Conservation (phyloP, 176 grass and related monocot species). For the Ananas comosus region DNA sequence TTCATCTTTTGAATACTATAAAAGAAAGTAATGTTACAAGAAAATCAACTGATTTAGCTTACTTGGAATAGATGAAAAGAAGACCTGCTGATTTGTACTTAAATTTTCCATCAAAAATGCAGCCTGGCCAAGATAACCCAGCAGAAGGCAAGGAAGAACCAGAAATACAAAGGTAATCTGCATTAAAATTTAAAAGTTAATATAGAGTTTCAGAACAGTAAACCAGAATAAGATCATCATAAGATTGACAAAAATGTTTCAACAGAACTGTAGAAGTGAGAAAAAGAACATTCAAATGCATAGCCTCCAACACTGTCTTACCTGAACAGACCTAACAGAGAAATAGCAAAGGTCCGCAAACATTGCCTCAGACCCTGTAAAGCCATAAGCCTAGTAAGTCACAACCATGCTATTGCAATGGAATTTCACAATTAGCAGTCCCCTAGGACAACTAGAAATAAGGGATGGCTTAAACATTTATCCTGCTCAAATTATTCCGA, state of each 20-base stretch:
- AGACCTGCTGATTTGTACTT: conserved; percentile 72
- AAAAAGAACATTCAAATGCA: conserved; percentile 22
- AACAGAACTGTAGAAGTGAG: conserved; percentile 16
- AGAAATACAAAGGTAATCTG: conserved; percentile 93
- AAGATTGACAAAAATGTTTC: neutral
- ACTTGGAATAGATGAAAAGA: conserved; percentile 98
- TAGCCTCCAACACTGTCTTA: conserved; percentile 12
- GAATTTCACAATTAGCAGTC: neutral
- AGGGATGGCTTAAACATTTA: neutral
- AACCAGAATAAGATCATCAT: neutral
- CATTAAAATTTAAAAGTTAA: neutral
- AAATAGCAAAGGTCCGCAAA: conserved; percentile 99
- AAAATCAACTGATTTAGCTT: conserved; percentile 36
- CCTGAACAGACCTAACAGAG: conserved; percentile 95
- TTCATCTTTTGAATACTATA: neutral
- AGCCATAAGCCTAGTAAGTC: neutral
- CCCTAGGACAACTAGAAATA: neutral
- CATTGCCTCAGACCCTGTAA: conserved; percentile 96
- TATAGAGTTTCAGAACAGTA: neutral
- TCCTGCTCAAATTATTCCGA: neutral
- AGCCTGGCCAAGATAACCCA: conserved; percentile 96
- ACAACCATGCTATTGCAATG: no score
- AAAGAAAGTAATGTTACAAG: conserved; percentile 1
- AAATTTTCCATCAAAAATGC: conserved; percentile 94
- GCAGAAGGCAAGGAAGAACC: conserved; percentile 90